These are phyloP conservation scores for Plasmodium inui DNA, from an alignment of 169 alveolate species.

Conservation along the genomic window DNA sequence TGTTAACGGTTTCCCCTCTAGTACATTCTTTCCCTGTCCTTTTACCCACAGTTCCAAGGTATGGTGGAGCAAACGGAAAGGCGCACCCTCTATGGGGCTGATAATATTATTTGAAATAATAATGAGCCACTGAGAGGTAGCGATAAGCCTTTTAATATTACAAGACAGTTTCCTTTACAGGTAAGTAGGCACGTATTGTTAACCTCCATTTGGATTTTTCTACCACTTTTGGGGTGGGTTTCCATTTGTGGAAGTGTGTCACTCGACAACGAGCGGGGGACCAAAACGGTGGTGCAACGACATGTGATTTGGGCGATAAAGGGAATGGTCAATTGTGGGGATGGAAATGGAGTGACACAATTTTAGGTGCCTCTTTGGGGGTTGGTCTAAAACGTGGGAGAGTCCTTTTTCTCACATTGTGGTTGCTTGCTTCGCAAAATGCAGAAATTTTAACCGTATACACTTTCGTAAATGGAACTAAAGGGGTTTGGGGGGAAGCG, in stretches of 20 bases:
- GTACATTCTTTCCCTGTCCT: not conserved
- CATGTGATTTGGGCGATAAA: not conserved
- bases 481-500: not conserved
- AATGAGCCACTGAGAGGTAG: not conserved
- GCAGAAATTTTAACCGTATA: not conserved
- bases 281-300: not conserved
- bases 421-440: not conserved
- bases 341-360: not conserved
- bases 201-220: not conserved
- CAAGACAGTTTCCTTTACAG: not conserved
- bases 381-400: not conserved
- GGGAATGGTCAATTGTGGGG: not conserved
- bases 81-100: not conserved
- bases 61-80: not conserved
- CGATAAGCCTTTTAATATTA: not conserved
- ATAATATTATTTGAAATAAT: not conserved
- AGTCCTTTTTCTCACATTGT: not conserved
- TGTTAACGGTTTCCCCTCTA: not conserved
- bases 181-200: not conserved
- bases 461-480: not conserved
- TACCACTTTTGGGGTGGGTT: not conserved
- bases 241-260: not conserved
- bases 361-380: not conserved
- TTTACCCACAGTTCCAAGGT: not conserved
- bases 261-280: not conserved